phyloP scores from a whole-genome alignment of 148 eudicot species.

The Rhododendron molle region DNA sequence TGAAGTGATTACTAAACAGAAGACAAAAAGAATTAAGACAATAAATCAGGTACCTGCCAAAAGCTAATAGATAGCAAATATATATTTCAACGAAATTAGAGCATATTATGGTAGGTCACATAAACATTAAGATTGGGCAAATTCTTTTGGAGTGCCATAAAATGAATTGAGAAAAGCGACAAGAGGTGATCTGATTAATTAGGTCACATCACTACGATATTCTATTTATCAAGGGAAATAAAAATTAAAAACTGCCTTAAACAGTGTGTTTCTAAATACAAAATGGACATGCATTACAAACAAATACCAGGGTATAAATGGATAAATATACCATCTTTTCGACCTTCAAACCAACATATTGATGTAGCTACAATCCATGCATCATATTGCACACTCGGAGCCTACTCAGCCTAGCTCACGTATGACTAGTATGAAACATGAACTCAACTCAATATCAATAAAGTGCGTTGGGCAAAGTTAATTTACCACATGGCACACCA shows the following conservation, averaged over 20 bases:
- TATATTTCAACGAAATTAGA: neutral
- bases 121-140: neutral
- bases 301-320: neutral
- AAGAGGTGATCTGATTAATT: neutral
- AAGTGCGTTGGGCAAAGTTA: neutral
- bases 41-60: neutral
- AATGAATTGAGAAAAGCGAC: neutral
- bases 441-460: neutral
- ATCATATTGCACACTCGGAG: neutral
- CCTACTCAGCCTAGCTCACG: neutral
- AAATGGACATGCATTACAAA: neutral
- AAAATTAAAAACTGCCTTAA: neutral
- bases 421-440: neutral
- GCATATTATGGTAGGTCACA: neutral
- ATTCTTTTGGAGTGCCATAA: neutral
- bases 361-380: neutral
- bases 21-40: neutral
- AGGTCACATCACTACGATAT: neutral
- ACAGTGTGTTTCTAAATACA: neutral
- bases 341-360: neutral
- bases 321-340: neutral
- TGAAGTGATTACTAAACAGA: too few species aligned
- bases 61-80: neutral
- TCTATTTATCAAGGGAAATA: neutral
- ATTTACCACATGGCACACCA: neutral